Base-by-base conservation (phyloP, 2,329 filamentous ascomycete genomes). In the Cercospora beticola region DNA sequence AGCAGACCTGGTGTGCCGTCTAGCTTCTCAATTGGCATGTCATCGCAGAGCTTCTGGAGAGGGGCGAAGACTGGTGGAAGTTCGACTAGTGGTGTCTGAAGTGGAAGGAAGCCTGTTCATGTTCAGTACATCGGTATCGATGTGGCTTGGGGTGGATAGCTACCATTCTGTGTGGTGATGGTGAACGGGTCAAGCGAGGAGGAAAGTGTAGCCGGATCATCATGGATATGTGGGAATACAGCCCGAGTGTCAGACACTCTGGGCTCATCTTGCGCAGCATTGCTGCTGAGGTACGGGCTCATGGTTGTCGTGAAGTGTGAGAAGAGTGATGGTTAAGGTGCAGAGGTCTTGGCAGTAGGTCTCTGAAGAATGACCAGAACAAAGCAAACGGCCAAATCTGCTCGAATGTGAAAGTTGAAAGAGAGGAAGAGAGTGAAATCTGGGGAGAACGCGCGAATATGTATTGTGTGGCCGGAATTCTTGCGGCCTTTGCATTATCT, bases 1-100 rank as follows among this genome's bases (percentile, higher is more conserved):
- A 97, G 86, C 6, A 97, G 86, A 21, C 94, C 94, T 0, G 92
- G 89, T 40, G 85, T 83, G 1, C 93, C 93, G 68, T 90, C 88
- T 8, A 86, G 81, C 62, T 87, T 95, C 82, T 88, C 88, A 78
- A 97, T 90, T 28, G 94, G 92, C 87, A 95, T 92, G 69, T 89
- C 88, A 68, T 88, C 84, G 33, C 94, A 85, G 70, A 97, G 85
- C 26, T 87, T 88, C 79, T 92, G 89, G 36, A 97, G 84, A 4
- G 87, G 82, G 40, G 88, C 86, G 77, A 97, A 97, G 78, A 90
- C 90, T 14, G 84, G 73, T 21, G 94, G 93, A 0, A 97, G 87
- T 9, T 84, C 79, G 60, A 79, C 75, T 30, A 82, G 70, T 59
- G 82, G 83, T 21, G 82, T 78, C 61, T 81, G 78, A 14, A 91